Evolutionary conservation across 495 filamentous ascomycete species (phyloP), one percentile per base, ranked within the genome.

Genomic region (Talaromyces ruber): DNA sequence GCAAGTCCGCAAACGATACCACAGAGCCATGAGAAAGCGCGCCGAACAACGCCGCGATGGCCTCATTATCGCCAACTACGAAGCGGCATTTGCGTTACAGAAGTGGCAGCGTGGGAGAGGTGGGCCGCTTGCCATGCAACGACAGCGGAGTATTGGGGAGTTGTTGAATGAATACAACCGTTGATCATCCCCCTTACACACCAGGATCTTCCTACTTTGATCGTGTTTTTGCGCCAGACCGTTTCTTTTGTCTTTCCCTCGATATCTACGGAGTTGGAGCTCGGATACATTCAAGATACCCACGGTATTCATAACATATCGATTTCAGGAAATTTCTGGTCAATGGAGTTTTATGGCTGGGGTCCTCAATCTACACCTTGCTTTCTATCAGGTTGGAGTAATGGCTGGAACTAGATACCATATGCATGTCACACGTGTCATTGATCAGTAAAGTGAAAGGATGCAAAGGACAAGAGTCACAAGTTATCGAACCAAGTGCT

Each of bases 41-140:
- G 59, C 59, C 24, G 21, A 45, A 30, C 59, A 60, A 47, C 59
- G 59, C 18, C 59, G 59, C 43, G 59, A 60, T n/a, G 59, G 59
- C 22, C 59, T 60, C 39, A 47, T 47, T 9, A 60, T 50, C 26
- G 59, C 59, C 14, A 47, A 60, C 3, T 51, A 60, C 26, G 26
- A 60, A 51, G 45, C 59, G 14, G 43, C 59, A 30, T 50, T 60
- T 32, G 25, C 45, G 37, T 21, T 45, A 16, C 37, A 52, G 11
- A 60, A 47, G 24, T 60, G 59, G 59, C 59, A 52, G 6, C 59
- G 26, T 11, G 43, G 43, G 4, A 32, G 39, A 52, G 59, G 43
- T 3, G 59, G 59, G n/a, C 59, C 59, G 22, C 43, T 60, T 9
- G 39, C 25, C 37, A 32, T 52, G n/a, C 16, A 18, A 12, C 37